These are phyloP conservation scores for Pichia sp. DNA, from an alignment of 1,139 yeast genomes.

Conservation along the genomic window DNA sequence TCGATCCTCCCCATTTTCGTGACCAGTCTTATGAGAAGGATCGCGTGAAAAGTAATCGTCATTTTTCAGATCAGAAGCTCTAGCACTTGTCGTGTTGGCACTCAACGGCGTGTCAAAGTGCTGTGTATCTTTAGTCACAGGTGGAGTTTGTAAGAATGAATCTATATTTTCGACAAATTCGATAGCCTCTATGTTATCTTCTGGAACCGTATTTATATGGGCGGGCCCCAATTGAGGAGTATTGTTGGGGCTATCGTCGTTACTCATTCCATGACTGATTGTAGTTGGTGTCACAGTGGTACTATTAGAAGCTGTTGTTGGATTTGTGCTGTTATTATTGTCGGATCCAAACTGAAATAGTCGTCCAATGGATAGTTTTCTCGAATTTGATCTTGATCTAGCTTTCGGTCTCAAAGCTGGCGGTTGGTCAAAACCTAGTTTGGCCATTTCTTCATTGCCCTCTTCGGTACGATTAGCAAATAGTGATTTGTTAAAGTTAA, in stretches of 20 bases:
- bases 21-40: too few relatives aligned
- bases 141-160: conserved; percentile 17
- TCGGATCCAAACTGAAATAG: conserved; percentile 25
- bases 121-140: conserved; percentile 11
- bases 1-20: too few relatives aligned
- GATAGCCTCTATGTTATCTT: neutral
- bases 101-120: conserved; percentile 8
- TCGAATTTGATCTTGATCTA: conserved; percentile 27
- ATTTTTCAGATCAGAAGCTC: neutral
- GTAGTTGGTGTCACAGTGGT: too few relatives aligned
- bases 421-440: conserved; percentile 10
- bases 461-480: too few relatives aligned
- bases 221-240: conserved; percentile 1
- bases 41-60: conserved; percentile 6
- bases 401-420: conserved; percentile 14
- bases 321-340: conserved; percentile 1
- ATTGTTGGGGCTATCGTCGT: conserved; percentile 1
- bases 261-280: too few relatives aligned
- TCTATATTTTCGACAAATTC: conserved; percentile 7
- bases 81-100: conserved; percentile 1
- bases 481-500: too few relatives aligned
- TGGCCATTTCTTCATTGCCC: too few relatives aligned
- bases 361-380: conserved; percentile 25
- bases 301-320: neutral
- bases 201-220: conserved; percentile 1